Evolutionary conservation across 768 basidiomycete genomes (phyloP), one percentile per base, ranked within the genome.

Genomic region (Mycena pura): DNA sequence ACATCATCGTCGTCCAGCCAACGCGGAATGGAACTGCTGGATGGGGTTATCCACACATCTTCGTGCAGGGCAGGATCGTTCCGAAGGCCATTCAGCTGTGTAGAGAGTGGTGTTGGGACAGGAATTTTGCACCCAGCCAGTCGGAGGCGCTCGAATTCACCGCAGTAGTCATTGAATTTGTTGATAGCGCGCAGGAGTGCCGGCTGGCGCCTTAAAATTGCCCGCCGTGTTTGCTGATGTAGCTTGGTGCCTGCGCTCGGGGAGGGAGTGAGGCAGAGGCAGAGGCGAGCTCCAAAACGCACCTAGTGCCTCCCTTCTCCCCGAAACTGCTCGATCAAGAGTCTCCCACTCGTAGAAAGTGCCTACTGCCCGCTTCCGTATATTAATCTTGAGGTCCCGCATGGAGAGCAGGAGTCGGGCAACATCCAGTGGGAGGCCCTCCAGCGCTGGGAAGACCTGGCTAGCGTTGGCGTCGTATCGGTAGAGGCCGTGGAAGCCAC

Each of bases 351-450:
- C 76, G 27, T 76, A 75, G 41, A 80, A 78, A 17, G 70, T 70
- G 0, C 71, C 69, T 11, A 78, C 69, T 1, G 73, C 74, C 13
- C 67, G 60, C 52, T 74, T 76, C 9, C 72, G 58, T 6, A 80
- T 76, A 50, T 74, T 78, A 21, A 78, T 76, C 56, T 80, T 82
- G 25, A 78, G 67, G 59, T 80, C 76, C 0, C 71, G 67, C 4
- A 72, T 75, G 54, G 77, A 66, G 1, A 80, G 52, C 0, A 81
- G 72, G 0, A 63, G 69, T 3, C 59, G 59, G 2, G 78, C 67
- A 54, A 77, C 77, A 5, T 74, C 67, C 3, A 73, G 44, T 14
- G 70, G 59, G 7, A 77, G 36, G 5, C 66, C 67, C n/a, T 63
- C 25, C 3, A 81, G 74, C 22, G 75, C 75, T 0, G 76, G 78